Percentiles rank a stretch among this genome's conserved stretches.
These are phyloP conservation scores for Kurtzmaniella natalensis DNA, from an alignment of 1,139 yeast genomes.

Conservation along the genomic window DNA sequence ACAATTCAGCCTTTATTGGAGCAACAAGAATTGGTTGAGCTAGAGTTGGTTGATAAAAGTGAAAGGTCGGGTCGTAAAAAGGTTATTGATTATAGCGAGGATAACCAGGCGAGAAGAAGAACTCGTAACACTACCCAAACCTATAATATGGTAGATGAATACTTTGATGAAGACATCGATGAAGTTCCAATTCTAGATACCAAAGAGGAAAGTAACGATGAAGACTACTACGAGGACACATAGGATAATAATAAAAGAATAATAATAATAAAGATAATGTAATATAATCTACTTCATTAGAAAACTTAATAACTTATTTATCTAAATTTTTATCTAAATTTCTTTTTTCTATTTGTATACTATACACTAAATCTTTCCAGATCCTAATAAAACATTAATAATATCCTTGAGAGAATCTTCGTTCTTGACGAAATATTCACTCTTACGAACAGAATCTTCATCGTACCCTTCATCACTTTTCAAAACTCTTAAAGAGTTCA, in stretches of 20 bases:
- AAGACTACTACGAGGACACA: conserved; percentile 10
- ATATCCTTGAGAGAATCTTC: conserved; percentile 63
- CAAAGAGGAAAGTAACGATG: conserved; percentile 10
- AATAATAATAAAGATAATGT: conserved; percentile 13
- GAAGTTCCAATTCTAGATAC: conserved; percentile 11
- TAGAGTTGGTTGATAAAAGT: conserved; percentile 6
- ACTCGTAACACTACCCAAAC: no score
- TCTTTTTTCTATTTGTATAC: conserved; percentile 5
- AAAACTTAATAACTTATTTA: no score
- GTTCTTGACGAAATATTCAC: conserved; percentile 76
- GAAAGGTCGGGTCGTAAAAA: conserved; percentile 7
- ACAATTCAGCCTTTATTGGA: conserved; percentile 14
- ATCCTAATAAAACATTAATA: conserved; percentile 62
- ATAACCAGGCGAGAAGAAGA: background rate
- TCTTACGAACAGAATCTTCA: conserved; percentile 83
- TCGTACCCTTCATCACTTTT: conserved; percentile 86
- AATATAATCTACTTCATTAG: no score
- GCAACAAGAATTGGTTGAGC: conserved; percentile 12
- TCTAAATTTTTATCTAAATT: no score
- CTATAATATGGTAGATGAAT: background rate
- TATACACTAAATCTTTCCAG: conserved; percentile 11
- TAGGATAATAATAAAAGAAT: conserved; percentile 6
- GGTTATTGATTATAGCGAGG: conserved; percentile 7
- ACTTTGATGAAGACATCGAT: conserved; percentile 9
- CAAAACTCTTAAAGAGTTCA: conserved; percentile 70